These are phyloP conservation scores for Pulveroboletus sp. DNA, from an alignment of 768 basidiomycete genomes.

Conservation along the genomic window DNA sequence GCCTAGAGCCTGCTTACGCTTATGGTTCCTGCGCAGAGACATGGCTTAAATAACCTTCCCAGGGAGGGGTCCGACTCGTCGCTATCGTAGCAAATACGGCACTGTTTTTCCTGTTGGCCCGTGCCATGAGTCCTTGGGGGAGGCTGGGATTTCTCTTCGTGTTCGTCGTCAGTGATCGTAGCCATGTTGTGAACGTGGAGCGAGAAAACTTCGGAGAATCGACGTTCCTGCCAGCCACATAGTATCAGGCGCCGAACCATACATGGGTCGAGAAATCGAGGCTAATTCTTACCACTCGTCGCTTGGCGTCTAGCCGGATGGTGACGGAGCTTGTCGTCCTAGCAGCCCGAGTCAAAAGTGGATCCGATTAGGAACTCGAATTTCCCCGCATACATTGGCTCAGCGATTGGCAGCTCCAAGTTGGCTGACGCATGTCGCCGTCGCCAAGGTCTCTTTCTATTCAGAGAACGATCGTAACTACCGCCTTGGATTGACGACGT, in stretches of 20 bases:
- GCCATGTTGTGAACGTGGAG: conserved; percentile 3
- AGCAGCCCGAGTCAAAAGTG: conserved; percentile 1
- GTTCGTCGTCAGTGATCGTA: conserved; percentile 14
- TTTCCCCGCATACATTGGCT: not conserved
- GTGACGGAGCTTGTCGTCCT: not conserved
- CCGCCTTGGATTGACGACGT: conserved; percentile 2
- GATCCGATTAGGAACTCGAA: conserved; percentile 10
- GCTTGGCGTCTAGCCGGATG: not conserved
- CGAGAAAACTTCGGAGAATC: not conserved
- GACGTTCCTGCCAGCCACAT: not conserved
- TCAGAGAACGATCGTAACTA: not conserved
- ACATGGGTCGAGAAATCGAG: too few species aligned
- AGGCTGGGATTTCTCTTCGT: conserved; percentile 7
- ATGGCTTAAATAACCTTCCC: conserved; percentile 77
- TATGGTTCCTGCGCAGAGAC: conserved; percentile 68
- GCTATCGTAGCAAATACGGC: conserved; percentile 81
- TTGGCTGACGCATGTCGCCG: too few species aligned
- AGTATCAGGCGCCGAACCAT: not conserved
- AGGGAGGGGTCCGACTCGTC: conserved; percentile 52
- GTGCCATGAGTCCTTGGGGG: conserved; percentile 12
- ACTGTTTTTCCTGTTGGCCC: conserved; percentile 54
- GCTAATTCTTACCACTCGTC: conserved; percentile 4
- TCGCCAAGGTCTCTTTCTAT: not conserved
- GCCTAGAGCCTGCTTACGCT: conserved; percentile 40
- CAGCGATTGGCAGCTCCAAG: conserved; percentile 1